phyloP scores from a whole-genome alignment of 257 asterid genomes.

The Capsicum pubescens region DNA sequence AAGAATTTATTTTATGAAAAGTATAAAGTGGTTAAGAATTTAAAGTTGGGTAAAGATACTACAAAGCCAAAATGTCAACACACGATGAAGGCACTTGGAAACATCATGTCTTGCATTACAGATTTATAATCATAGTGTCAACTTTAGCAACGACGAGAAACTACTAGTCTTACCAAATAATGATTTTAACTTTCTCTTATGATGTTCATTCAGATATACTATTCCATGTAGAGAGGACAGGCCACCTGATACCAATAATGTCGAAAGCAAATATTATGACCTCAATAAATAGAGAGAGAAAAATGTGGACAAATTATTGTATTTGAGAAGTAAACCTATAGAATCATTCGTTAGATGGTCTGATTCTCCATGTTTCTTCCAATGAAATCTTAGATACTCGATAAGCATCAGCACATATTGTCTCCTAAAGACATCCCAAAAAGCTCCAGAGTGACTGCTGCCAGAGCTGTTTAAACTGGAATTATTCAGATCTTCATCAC shows the following conservation, averaged over 20 bases:
- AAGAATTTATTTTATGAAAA: background rate
- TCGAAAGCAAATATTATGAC: no score
- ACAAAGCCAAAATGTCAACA: background rate
- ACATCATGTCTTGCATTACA: no score
- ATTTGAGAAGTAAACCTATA: slow-evolving; percentile 49
- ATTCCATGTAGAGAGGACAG: no score
- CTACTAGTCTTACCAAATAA: no score
- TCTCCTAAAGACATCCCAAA: no score
- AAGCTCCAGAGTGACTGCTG: no score
- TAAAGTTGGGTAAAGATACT: slow-evolving; percentile 2
- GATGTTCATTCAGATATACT: no score
- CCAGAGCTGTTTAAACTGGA: no score
- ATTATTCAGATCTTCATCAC: slow-evolving; percentile 42
- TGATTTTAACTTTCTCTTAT: no score
- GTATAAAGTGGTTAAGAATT: slow-evolving; percentile 2
- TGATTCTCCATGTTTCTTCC: slow-evolving; percentile 53
- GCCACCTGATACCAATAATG: no score
- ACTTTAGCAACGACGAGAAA: no score
- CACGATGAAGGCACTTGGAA: background rate
- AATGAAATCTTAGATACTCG: slow-evolving; percentile 63
- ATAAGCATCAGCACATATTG: slow-evolving; percentile 74
- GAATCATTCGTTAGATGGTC: slow-evolving; percentile 41
- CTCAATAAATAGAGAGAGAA: background rate
- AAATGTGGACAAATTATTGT: slow-evolving; percentile 24
- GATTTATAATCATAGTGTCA: no score